Evolutionary conservation across 495 filamentous ascomycete genomes (phyloP), one percentile per base, ranked within the genome.

Genomic region (Neurospora africana): DNA sequence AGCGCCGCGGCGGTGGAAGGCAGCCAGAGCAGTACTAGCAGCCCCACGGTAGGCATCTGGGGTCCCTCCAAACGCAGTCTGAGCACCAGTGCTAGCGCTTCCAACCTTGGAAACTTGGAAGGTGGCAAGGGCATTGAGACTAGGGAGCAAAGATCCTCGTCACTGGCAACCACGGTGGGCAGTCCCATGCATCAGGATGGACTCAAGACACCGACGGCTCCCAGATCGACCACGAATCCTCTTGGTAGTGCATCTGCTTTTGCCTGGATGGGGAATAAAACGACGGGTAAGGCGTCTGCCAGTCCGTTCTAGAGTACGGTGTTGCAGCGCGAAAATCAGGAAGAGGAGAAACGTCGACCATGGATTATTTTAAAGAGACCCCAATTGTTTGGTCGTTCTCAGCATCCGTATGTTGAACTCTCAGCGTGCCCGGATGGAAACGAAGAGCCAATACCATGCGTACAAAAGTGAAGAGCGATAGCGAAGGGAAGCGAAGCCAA

Each of bases 241-340:
- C 85, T 98, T 44, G 95, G 95, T 13, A 90, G 92, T 41, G 95
- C 92, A n/a, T 95, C 93, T 33, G 95, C 95, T 17, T 99, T 99
- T 84, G 87, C 91, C n/a, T 99, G 94, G 94, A 89, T 98, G 53
- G 53, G 53, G 3, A 65, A 35, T 10, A 65, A 65, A 33, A 30
- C 53, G 27, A 27, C 53, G 53, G 53, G 53, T 35, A 65, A 65
- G 53, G 53, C 53, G 53, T 65, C 53, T 65, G 53, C 53, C 27
- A 65, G 53, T 19, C 53, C 53, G 3, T 35, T 65, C 15, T 65
- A 65, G 53, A 65, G 27, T 33, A 17, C 15, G 13, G 3, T 33
- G 6, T 33, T 30, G 53, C 27, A 19, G 13, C 53, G 23, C 53
- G 23, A 27, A 58, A 1, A 58, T 5, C 21, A 58, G 47, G 11